Base-by-base conservation (phyloP, 805 yeast genomes). In the Starmerella floris region DNA sequence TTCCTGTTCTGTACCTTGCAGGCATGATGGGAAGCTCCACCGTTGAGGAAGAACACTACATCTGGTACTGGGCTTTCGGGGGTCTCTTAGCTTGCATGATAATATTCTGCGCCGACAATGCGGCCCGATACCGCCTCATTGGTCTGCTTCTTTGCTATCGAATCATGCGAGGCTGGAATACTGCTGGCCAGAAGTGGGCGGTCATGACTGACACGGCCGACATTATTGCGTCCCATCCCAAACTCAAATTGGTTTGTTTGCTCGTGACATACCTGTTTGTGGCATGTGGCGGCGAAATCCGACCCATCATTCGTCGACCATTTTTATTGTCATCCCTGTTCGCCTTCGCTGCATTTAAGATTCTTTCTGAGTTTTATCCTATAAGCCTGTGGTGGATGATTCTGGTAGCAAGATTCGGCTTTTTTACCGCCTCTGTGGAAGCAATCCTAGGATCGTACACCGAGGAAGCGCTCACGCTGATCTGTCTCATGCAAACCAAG, bases 41-140 rank as follows among this genome's bases (percentile, higher is more conserved):
- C 44, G 80, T 91, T 16, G 98, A 91, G 56, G 98, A 91, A 59
- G 98, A 91, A 56, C 94, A 91, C 56, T 95, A 87, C 56, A 60
- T 87, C 16, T 91, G 98, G 98, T 91, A 94, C 83, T 81, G 83
- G 77, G 63, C 72, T 20, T 57, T 72, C 0, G 65, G 73, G 0
- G 67, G 70, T 9, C 10, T 50, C 0, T 49, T 51, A n/a, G 46
- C 39, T 46, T 17, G 31, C 9, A 23, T 40, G 2, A 13, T 25
- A 9, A 25, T 25, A 8, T n/a, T n/a, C n/a, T n/a, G n/a, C n/a
- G 13, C 13, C 28, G 13, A 9, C 28, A 13, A 13, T 25, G 28
- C 8, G 13, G 37, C 40, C 17, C 34, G 22, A 6, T 16, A 6
- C 15, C 22, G 13, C 13, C 21, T 31, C 5, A 4, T 17, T 4